phyloP scores from a whole-genome alignment of 139 green algal species.

The Chlorella sorokiniana region DNA sequence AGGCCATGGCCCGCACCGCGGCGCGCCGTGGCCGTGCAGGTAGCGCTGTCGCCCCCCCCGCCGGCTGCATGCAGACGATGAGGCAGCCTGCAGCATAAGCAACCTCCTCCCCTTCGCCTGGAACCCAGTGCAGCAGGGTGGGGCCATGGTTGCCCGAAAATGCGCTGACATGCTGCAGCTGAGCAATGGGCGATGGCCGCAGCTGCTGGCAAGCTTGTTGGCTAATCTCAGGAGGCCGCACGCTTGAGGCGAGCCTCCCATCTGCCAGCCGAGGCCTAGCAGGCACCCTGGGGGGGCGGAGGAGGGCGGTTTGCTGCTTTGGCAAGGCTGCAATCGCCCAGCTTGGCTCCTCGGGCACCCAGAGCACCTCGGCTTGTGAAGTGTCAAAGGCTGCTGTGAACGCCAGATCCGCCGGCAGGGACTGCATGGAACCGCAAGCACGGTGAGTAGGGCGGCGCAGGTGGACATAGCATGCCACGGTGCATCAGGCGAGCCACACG shows the following conservation, averaged over 20 bases:
- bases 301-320: not conserved
- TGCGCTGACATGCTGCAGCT: constrained; percentile 57
- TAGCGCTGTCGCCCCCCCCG: not conserved
- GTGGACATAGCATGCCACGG: too few relatives aligned
- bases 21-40: constrained; percentile 63
- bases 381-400: constrained; percentile 56
- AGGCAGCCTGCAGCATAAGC: constrained; percentile 60
- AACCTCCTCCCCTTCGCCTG: constrained; percentile 44
- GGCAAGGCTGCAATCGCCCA: not conserved
- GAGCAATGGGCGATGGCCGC: constrained; percentile 40
- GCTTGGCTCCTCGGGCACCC: constrained; percentile 60
- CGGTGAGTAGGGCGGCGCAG: too few relatives aligned
- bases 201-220: not conserved
- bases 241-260: too few relatives aligned
- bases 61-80: constrained; percentile 56
- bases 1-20: constrained; percentile 66
- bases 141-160: constrained; percentile 24
- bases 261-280: too few relatives aligned
- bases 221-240: not conserved
- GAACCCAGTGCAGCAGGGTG: not conserved
- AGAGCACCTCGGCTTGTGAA: constrained; percentile 51
- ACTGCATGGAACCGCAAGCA: constrained; percentile 47
- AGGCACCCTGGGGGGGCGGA: not conserved
- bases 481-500: not conserved
- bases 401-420: constrained; percentile 66